A percentile compares a stretch with the other conserved stretches of the same genome.
Conservation (phyloP, 306 rosid species). For the Trifolium pratense region DNA sequence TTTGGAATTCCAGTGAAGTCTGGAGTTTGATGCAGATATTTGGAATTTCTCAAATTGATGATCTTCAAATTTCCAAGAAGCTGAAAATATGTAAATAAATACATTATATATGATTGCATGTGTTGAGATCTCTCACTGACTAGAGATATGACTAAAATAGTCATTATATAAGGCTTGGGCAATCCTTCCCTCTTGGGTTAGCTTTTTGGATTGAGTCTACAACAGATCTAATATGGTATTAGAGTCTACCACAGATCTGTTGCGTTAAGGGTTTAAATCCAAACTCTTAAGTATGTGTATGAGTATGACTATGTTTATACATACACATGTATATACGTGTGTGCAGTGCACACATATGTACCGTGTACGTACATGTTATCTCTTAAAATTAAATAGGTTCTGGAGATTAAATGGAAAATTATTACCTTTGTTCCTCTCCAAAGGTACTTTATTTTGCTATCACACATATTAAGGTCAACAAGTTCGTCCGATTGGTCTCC, state of each 20-base stretch:
- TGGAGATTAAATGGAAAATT: not conserved
- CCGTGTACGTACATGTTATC: not conserved
- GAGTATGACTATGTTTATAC: not conserved
- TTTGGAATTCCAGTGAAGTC: constrained; percentile 39
- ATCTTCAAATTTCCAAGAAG: constrained; percentile 28
- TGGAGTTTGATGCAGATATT: constrained; percentile 30
- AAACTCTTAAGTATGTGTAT: not conserved
- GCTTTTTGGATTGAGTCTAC: not conserved
- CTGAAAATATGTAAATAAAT: constrained; percentile 24
- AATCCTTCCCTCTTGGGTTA: not conserved
- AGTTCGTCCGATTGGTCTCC: constrained; percentile 32
- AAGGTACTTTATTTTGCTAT: constrained; percentile 22
- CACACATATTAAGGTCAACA: constrained; percentile 35
- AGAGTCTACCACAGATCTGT: not conserved
- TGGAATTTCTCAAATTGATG: constrained; percentile 35
- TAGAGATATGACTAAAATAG: not conserved
- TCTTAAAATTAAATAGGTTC: not conserved
- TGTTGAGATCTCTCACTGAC: not conserved
- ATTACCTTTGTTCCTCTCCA: constrained; percentile 38
- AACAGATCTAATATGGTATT: not conserved
- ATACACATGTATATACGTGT: not conserved
- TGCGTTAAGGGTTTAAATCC: not conserved
- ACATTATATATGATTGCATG: not conserved
- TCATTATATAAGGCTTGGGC: not conserved
- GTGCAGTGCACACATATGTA: no score